Conservation (phyloP, 345 rosid genomes). For the Gossypioides kirkii region DNA sequence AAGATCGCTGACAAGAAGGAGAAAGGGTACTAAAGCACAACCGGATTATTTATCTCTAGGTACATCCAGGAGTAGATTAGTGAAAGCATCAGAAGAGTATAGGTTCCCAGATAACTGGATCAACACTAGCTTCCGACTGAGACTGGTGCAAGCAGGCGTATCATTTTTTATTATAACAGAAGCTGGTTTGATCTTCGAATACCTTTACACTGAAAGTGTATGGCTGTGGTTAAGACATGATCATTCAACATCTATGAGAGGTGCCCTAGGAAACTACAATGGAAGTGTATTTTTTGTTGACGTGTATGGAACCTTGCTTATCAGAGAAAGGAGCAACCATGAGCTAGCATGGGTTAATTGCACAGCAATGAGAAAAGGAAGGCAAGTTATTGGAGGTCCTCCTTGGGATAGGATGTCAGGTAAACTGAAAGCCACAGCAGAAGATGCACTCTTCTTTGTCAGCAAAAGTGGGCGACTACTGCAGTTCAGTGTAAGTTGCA, state of each 20-base stretch:
- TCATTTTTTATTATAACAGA: constrained; percentile 56
- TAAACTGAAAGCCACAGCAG: constrained; percentile 40
- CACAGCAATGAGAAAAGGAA: constrained; percentile 52
- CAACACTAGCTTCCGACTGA: constrained; percentile 39
- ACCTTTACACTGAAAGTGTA: constrained; percentile 47
- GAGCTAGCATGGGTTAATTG: constrained; percentile 58
- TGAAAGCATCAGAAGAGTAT: constrained; percentile 22
- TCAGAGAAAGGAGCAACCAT: constrained; percentile 46
- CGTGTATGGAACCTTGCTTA: constrained; percentile 41
- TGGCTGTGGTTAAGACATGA: constrained; percentile 79
- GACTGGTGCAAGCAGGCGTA: constrained; percentile 49
- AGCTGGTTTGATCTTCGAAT: constrained; percentile 51
- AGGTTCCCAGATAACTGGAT: constrained; percentile 35
- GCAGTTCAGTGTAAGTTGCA: constrained; percentile 51
- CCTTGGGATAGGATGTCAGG: constrained; percentile 46
- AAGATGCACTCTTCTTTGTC: constrained; percentile 64
- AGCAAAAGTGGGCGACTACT: constrained; percentile 55
- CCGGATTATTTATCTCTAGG: constrained; percentile 36
- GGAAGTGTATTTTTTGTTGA: constrained; percentile 62
- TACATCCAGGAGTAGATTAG: constrained; percentile 10
- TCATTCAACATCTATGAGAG: constrained; percentile 54
- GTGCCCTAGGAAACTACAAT: constrained; percentile 55
- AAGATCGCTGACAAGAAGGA: constrained; percentile 40
- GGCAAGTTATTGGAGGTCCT: constrained; percentile 50
- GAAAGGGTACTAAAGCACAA: constrained; percentile 40